Percentiles rank a stretch among this genome's conserved stretches.
phyloP scores from a whole-genome alignment of 2,329 filamentous ascomycete genomes.

The Xylariaceae sp. region DNA sequence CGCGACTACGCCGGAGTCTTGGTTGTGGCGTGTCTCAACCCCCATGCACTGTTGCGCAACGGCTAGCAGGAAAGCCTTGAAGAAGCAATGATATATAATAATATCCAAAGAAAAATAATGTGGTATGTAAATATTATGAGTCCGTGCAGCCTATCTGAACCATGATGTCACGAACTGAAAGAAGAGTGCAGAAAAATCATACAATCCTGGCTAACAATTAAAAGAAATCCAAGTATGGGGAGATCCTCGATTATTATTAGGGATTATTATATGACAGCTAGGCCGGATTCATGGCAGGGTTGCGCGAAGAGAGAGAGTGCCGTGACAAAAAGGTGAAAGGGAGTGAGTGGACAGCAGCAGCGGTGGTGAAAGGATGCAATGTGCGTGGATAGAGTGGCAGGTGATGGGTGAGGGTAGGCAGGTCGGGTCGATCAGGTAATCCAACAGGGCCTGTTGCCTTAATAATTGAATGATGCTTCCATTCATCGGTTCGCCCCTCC shows the following conservation, averaged over 20 bases:
- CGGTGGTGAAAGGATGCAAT: not conserved
- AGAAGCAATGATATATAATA: not conserved
- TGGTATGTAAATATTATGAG: not conserved
- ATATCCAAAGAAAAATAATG: too few relatives aligned
- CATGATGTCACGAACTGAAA: slow-evolving; percentile 2
- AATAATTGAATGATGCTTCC: slow-evolving; percentile 18
- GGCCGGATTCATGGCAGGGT: not conserved
- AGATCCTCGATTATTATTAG: not conserved
- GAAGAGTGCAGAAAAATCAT: not conserved
- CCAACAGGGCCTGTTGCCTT: not conserved
- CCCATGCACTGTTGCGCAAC: not conserved
- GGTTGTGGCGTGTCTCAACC: not conserved
- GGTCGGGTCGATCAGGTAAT: not conserved
- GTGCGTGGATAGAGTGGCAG: not conserved
- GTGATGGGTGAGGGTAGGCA: not conserved
- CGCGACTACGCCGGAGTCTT: not conserved
- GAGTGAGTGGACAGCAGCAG: not conserved
- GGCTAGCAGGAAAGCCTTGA: not conserved
- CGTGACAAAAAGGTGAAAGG: too few relatives aligned
- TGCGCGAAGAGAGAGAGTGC: too few relatives aligned
- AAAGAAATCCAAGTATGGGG: not conserved
- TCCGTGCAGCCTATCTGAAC: not conserved
- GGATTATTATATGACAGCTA: not conserved
- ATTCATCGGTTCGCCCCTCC: slow-evolving; percentile 8
- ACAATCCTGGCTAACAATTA: not conserved